phyloP scores from a whole-genome alignment of 768 basidiomycete species.

The Suillus weaverae region DNA sequence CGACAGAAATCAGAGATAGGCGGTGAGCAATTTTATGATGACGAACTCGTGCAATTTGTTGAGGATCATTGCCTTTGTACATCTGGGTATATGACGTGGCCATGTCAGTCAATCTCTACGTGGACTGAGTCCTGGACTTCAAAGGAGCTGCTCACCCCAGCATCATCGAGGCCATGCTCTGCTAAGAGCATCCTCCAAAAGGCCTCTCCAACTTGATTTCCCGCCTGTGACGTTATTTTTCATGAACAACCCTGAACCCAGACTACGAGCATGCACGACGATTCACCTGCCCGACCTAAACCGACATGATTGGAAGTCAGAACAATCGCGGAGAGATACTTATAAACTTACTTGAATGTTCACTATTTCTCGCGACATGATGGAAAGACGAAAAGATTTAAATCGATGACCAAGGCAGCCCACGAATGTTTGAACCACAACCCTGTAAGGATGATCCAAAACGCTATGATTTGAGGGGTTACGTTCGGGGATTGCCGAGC shows the following conservation, averaged over 20 bases:
- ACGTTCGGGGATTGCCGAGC: background rate
- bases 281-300: slow-evolving; percentile 69
- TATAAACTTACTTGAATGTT: slow-evolving; percentile 65
- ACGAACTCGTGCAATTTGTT: slow-evolving; percentile 72
- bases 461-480: slow-evolving; percentile 1
- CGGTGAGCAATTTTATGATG: background rate
- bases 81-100: slow-evolving; percentile 36
- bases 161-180: slow-evolving; percentile 78
- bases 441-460: background rate
- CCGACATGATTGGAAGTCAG: slow-evolving; percentile 7
- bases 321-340: background rate
- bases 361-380: slow-evolving; percentile 78
- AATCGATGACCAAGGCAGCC: slow-evolving; percentile 11
- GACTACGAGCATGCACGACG: background rate
- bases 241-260: background rate
- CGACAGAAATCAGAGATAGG: slow-evolving; percentile 2
- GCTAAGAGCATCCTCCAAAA: slow-evolving; percentile 90
- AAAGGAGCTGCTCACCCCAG: slow-evolving; percentile 49
- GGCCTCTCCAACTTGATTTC: slow-evolving; percentile 77
- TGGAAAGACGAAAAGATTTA: slow-evolving; percentile 19
- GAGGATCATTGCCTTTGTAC: slow-evolving; percentile 72
- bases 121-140: slow-evolving; percentile 8
- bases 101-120: slow-evolving; percentile 16
- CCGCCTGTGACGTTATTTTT: slow-evolving; percentile 45
- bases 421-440: slow-evolving; percentile 7